These are phyloP conservation scores for Epichloe uncinata DNA, from an alignment of 2,329 filamentous ascomycete species.

Conservation along the genomic window DNA sequence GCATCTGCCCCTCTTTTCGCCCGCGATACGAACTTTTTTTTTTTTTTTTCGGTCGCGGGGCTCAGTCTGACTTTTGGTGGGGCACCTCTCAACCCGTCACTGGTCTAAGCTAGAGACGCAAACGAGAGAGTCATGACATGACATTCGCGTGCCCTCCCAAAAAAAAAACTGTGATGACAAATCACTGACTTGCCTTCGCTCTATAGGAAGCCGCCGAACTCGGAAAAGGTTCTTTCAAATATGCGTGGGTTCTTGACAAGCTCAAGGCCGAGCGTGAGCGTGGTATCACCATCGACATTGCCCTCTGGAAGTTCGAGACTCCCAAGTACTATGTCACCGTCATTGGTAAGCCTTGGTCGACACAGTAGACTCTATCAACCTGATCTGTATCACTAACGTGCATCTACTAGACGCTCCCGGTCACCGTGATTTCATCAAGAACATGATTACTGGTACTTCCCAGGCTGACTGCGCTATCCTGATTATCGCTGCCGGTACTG, in stretches of 20 bases:
- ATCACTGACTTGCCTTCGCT: conserved; percentile 6
- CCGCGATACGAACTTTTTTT: conserved; percentile 7
- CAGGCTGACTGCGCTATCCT: conserved; percentile 99
- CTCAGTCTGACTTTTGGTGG: conserved; percentile 7
- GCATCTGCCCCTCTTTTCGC: conserved; percentile 1
- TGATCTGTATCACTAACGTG: neutral
- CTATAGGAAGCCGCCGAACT: conserved; percentile 91
- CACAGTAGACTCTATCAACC: neutral
- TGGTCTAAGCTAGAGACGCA: neutral
- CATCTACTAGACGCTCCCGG: conserved; percentile 66
- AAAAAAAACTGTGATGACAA: neutral
- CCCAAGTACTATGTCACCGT: conserved; percentile 96
- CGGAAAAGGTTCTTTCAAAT: conserved; percentile 99
- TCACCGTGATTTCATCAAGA: conserved; percentile 99
- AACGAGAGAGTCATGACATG: neutral
- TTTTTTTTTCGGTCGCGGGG: conserved; percentile 4
- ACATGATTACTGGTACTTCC: conserved; percentile 99
- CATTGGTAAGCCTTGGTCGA: conserved; percentile 51
- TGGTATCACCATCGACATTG: conserved; percentile 99
- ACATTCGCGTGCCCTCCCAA: neutral
- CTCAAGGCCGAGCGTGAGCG: conserved; percentile 97
- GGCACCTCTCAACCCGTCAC: conserved; percentile 9
- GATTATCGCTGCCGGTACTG: conserved; percentile 99
- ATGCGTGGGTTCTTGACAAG: conserved; percentile 99
- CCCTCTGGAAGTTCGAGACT: conserved; percentile 99